Evolutionary conservation across 2,329 filamentous ascomycete genomes (phyloP).

Genomic region (Orbilia oligospora): DNA sequence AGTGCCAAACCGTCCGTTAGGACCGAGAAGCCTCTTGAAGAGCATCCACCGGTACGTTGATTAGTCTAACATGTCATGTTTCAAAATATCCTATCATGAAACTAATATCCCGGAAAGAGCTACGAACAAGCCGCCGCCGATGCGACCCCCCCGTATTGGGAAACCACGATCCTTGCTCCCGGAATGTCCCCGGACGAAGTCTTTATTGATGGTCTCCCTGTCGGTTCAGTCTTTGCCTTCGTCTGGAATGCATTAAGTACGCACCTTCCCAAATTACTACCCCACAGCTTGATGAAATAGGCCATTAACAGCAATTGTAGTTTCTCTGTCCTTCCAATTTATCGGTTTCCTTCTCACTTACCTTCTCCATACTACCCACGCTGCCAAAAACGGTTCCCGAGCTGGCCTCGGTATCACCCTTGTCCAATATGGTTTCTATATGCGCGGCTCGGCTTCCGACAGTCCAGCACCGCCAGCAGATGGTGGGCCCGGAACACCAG

Average conservation of each 20-base stretch:
- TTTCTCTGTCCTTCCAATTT: constrained; percentile 96
- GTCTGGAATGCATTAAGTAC: constrained; percentile 88
- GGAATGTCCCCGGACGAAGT: constrained; percentile 94
- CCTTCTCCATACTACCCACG: constrained; percentile 96
- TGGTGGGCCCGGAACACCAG: constrained; percentile 66
- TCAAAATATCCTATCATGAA: constrained; percentile 15
- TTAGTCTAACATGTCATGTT: constrained; percentile 2
- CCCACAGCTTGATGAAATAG: constrained; percentile 21
- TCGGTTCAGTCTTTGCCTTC: constrained; percentile 88
- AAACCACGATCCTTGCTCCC: constrained; percentile 95
- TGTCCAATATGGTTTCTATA: constrained; percentile 96
- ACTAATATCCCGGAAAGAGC: constrained; percentile 72
- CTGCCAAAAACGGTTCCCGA: constrained; percentile 95
- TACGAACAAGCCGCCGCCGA: constrained; percentile 99
- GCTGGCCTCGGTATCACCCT: constrained; percentile 94
- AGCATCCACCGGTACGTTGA: constrained; percentile 87
- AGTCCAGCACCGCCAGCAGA: constrained; percentile 65
- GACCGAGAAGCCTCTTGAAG: constrained; percentile 82
- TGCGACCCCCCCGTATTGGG: constrained; percentile 97
- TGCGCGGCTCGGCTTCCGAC: constrained; percentile 77
- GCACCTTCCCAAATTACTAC: constrained; percentile 10
- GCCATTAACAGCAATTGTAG: constrained; percentile 47
- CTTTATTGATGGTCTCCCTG: constrained; percentile 95
- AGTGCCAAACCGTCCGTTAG: constrained; percentile 87
- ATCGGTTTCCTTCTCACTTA: constrained; percentile 98